Base-by-base conservation (phyloP, 2,329 filamentous ascomycete genomes). In the Trichophyton equinum region DNA sequence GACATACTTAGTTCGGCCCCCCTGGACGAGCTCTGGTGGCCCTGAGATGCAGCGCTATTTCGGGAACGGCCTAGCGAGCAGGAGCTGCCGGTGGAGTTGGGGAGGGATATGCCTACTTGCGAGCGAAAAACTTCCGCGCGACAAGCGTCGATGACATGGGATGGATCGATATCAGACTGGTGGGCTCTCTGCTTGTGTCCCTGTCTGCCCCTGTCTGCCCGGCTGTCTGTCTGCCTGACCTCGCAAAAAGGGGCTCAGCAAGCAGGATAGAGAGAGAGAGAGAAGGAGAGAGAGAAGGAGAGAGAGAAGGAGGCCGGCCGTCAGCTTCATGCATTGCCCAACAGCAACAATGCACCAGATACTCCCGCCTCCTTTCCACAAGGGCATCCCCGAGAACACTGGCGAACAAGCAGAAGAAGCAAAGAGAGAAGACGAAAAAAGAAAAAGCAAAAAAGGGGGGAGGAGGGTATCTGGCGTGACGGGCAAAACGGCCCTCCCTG, bases 41-140 rank as follows among this genome's bases (percentile, higher is more conserved):
- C 49, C 27, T 53, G 18, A 53, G 49, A 53, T 22, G 49, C 49
- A 53, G 49, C 49, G 49, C 49, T 53, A 53, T 53, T 25, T 53
- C 49, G 49, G 49, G 49, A 53, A 30, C 13, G 49, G 49, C 9
- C 49, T 53, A 53, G 49, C 30, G 22, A 53, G 22, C 18, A 33
- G n/a, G 49, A 53, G 27, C 22, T 53, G 3, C 44, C 3, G 20
- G 44, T 47, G 44, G 44, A 47, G 44, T 11, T 53, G 13, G 15
- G 25, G 4, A 53, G 49, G 49, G 49, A 33, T 53, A 53, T 53
- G 49, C 49, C 49, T 53, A 25, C 18, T 47, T 30, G 49, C 7
- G 4, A 53, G 49, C n/a, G 15, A 44, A 44, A 51, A 53, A 53
- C 49, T 53, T 53, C 49, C 49, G 49, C 49, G 49, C 40, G n/a